These are phyloP conservation scores for peach (Prunus persica) DNA, from an alignment of 306 rosid genomes.

Conservation along the genomic window Prunus_persica_NCBIv2 NC_034011.1:1125001-1125500, in stretches of 20 bases:
- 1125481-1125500: background rate
- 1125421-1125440: background rate
- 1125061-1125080: conserved; percentile 8
- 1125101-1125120: conserved; percentile 67
- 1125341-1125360: background rate
- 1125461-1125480: background rate
- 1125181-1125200: conserved; percentile 45
- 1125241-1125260: background rate
- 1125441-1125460: background rate
- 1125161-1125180: conserved; percentile 75
- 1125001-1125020: background rate
- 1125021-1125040: background rate
- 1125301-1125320: background rate
- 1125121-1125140: conserved; percentile 83
- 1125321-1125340: background rate
- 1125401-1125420: background rate
- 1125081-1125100: conserved; percentile 78
- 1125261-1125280: background rate
- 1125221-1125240: background rate
- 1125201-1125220: conserved; percentile 3
- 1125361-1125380: conserved; percentile 19
- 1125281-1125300: background rate
- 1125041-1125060: background rate
- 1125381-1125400: conserved; percentile 57
- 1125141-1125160: conserved; percentile 90